phyloP scores from a whole-genome alignment of 306 rosid species.

The Macrotyloma uniflorum region DNA sequence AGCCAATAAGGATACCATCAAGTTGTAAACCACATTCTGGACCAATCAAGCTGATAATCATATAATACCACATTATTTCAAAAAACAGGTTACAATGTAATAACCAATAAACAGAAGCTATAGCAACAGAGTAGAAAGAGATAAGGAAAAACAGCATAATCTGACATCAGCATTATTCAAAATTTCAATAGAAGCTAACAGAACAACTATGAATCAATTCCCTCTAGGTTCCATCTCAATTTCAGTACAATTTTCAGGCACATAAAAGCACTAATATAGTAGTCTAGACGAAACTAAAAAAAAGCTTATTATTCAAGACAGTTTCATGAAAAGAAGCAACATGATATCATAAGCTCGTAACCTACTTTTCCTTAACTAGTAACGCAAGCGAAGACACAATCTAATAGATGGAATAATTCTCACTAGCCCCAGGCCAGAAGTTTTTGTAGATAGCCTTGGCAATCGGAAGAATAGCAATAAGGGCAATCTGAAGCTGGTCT shows the following conservation, averaged over 20 bases:
- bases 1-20: not conserved
- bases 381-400: slow-evolving; percentile 32
- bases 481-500: slow-evolving; percentile 96
- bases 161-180: slow-evolving; percentile 33
- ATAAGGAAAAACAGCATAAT: slow-evolving; percentile 25
- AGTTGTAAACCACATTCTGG: not conserved
- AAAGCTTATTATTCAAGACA: slow-evolving; percentile 39
- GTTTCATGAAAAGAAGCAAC: slow-evolving; percentile 34
- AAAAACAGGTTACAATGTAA: slow-evolving; percentile 2
- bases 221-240: slow-evolving; percentile 48
- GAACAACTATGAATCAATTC: slow-evolving; percentile 48
- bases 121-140: slow-evolving; percentile 23
- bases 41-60: not conserved
- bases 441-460: slow-evolving; percentile 67
- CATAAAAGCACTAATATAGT: slow-evolving; percentile 31
- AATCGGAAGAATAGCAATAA: slow-evolving; percentile 77
- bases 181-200: slow-evolving; percentile 14
- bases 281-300: slow-evolving; percentile 37
- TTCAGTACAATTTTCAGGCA: slow-evolving; percentile 44
- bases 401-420: slow-evolving; percentile 80
- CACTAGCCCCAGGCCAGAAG: slow-evolving; percentile 75
- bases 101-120: slow-evolving; percentile 29
- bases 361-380: slow-evolving; percentile 40
- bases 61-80: not conserved
- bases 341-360: slow-evolving; percentile 26